Evolutionary conservation across 2,329 filamentous ascomycete genomes (phyloP).

Genomic region (Lecanicillium sp.): DNA sequence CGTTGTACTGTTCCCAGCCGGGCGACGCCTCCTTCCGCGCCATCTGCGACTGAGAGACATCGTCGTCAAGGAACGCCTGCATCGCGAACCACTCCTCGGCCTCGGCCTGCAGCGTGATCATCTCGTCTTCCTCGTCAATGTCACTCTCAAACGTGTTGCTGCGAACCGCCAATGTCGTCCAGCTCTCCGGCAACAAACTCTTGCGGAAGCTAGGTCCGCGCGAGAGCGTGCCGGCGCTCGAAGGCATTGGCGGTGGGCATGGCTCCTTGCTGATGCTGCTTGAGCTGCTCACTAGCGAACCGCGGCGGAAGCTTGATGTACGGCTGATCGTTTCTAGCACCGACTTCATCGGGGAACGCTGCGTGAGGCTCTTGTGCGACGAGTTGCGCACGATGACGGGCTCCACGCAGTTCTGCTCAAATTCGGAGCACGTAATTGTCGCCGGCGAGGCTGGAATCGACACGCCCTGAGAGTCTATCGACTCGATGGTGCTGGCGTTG

Average conservation of each 20-base stretch:
- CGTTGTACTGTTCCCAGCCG: slow-evolving; percentile 42
- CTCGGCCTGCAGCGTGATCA: slow-evolving; percentile 20
- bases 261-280: slow-evolving; percentile 7
- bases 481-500: slow-evolving; percentile 2
- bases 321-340: slow-evolving; percentile 9
- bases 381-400: slow-evolving; percentile 14
- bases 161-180: slow-evolving; percentile 13
- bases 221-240: neutral
- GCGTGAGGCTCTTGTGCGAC: slow-evolving; percentile 12
- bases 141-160: slow-evolving; percentile 12
- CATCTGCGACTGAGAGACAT: slow-evolving; percentile 15
- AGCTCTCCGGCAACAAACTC: slow-evolving; percentile 16
- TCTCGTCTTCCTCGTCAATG: slow-evolving; percentile 23
- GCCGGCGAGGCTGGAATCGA: neutral
- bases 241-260: slow-evolving; percentile 1
- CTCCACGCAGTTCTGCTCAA: neutral
- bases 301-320: slow-evolving; percentile 6
- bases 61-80: slow-evolving; percentile 30
- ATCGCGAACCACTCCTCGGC: slow-evolving; percentile 32
- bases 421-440: neutral
- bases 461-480: neutral
- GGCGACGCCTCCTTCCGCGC: slow-evolving; percentile 24
- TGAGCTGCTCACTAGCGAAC: neutral
- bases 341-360: slow-evolving; percentile 12
- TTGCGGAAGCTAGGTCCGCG: slow-evolving; percentile 15